A percentile compares a stretch with the other conserved stretches of the same genome.
Conservation (phyloP, 1,284 basidiomycete species). For the Sanguinoderma infundibulare region DNA sequence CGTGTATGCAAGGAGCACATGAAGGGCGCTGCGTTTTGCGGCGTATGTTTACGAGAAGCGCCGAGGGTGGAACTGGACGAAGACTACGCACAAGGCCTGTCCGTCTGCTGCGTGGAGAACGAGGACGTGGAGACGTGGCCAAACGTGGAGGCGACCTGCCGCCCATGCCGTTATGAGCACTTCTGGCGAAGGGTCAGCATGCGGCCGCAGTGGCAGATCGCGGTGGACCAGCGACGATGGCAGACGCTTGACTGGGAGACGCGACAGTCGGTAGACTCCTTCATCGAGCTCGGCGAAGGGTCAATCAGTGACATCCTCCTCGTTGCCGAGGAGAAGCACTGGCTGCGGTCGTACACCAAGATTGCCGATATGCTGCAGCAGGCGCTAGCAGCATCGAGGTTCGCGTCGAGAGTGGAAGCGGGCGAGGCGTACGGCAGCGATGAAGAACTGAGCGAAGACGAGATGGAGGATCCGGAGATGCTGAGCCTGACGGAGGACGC, state of each 20-base stretch:
- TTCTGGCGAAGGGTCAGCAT: conserved; percentile 58
- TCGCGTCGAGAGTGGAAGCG: conserved; percentile 41
- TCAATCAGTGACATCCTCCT: conserved; percentile 61
- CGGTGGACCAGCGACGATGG: conserved; percentile 55
- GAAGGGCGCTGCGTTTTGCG: conserved; percentile 58
- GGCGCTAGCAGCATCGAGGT: conserved; percentile 62
- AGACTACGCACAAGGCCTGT: conserved; percentile 38
- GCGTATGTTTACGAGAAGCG: conserved; percentile 68
- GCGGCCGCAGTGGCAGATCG: conserved; percentile 56
- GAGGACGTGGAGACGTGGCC: conserved; percentile 74
- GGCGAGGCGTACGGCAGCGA: conserved; percentile 41
- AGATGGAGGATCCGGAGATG: conserved; percentile 64
- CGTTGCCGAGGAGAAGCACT: conserved; percentile 68
- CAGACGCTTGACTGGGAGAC: conserved; percentile 66
- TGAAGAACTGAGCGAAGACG: conserved; percentile 53
- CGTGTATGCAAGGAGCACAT: conserved; percentile 68
- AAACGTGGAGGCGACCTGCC: conserved; percentile 65
- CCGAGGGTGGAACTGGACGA: conserved; percentile 47
- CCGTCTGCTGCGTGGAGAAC: conserved; percentile 63
- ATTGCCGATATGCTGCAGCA: conserved; percentile 68
- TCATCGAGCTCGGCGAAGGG: conserved; percentile 76
- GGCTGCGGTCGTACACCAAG: conserved; percentile 67
- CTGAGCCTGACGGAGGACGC: conserved; percentile 64
- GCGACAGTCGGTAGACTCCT: conserved; percentile 61
- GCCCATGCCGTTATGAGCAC: conserved; percentile 62